A percentile compares a stretch with the other conserved stretches of the same genome.
These are phyloP conservation scores for Pythium monospermum DNA, from an alignment of 352 stramenopile genomes.

Conservation along the genomic window DNA sequence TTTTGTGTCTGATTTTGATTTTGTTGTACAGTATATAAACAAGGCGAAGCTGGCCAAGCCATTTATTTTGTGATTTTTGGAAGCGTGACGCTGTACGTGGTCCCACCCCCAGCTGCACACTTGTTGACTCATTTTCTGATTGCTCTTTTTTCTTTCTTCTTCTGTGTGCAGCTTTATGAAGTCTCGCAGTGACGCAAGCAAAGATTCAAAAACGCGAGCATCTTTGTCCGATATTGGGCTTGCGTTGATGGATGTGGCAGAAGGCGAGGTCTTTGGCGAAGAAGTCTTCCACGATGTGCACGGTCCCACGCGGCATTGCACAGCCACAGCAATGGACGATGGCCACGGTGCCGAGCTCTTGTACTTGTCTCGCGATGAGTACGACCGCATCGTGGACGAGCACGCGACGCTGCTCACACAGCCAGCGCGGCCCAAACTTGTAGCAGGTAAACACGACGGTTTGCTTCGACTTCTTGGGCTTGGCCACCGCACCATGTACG, in stretches of 20 bases:
- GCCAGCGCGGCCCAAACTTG: background rate
- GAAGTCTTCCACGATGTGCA: conserved; percentile 23
- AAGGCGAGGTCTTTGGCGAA: conserved; percentile 42
- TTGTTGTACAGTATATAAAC: conserved; percentile 23
- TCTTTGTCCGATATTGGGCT: background rate
- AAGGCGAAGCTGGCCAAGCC: conserved; percentile 24
- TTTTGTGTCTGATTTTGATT: background rate
- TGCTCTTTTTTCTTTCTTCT: background rate
- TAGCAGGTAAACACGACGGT: background rate
- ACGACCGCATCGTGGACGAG: conserved; percentile 6
- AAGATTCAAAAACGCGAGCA: conserved; percentile 4
- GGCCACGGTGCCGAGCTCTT: conserved; percentile 9
- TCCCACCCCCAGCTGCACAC: background rate
- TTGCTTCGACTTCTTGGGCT: conserved; percentile 12
- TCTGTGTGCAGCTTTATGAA: conserved; percentile 1
- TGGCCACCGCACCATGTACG: conserved; percentile 11
- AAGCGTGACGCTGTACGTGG: conserved; percentile 27
- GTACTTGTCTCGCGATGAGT: conserved; percentile 18
- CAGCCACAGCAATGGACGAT: conserved; percentile 18
- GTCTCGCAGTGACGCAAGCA: background rate
- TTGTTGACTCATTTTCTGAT: background rate
- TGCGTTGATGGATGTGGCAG: conserved; percentile 23
- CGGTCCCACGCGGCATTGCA: conserved; percentile 17
- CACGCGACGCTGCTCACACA: background rate
- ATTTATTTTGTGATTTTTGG: conserved; percentile 33